These are phyloP conservation scores for Friedmanniomyces endolithicus DNA, from an alignment of 495 filamentous ascomycete species.

Conservation along the genomic window DNA sequence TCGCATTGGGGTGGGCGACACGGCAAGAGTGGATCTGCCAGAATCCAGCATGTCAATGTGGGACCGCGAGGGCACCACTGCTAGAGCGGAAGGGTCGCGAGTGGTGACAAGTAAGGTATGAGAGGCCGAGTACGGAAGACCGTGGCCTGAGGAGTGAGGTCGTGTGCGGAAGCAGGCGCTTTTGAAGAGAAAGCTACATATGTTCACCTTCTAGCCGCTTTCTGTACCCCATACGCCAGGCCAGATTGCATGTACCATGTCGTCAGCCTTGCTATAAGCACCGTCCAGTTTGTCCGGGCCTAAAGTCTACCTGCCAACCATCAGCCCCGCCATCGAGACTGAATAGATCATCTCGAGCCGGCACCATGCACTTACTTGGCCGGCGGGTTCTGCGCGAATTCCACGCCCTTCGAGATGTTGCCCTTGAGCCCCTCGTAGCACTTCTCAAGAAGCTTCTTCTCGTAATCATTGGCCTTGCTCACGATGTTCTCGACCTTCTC, in stretches of 20 bases:
- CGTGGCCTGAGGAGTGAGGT: too few relatives aligned
- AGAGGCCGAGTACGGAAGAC: too few relatives aligned
- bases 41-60: too few relatives aligned
- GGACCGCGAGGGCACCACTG: too few relatives aligned
- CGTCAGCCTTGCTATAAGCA: neutral
- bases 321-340: neutral
- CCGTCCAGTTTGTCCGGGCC: neutral
- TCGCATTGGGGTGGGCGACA: too few relatives aligned
- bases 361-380: slow-evolving; percentile 18
- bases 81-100: too few relatives aligned
- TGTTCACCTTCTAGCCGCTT: too few relatives aligned
- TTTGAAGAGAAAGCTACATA: too few relatives aligned
- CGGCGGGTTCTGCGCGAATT: slow-evolving; percentile 74
- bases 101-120: too few relatives aligned
- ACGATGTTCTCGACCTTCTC: slow-evolving; percentile 75
- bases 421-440: slow-evolving; percentile 63
- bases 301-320: neutral
- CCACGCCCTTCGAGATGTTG: slow-evolving; percentile 88
- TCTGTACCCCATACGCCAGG: neutral
- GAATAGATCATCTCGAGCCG: neutral
- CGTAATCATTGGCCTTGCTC: slow-evolving; percentile 55
- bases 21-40: too few relatives aligned
- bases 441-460: slow-evolving; percentile 74
- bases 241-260: neutral
- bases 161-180: too few relatives aligned